phyloP scores from a whole-genome alignment of 2,329 filamentous ascomycete species.

The Daldinia sp. region DNA sequence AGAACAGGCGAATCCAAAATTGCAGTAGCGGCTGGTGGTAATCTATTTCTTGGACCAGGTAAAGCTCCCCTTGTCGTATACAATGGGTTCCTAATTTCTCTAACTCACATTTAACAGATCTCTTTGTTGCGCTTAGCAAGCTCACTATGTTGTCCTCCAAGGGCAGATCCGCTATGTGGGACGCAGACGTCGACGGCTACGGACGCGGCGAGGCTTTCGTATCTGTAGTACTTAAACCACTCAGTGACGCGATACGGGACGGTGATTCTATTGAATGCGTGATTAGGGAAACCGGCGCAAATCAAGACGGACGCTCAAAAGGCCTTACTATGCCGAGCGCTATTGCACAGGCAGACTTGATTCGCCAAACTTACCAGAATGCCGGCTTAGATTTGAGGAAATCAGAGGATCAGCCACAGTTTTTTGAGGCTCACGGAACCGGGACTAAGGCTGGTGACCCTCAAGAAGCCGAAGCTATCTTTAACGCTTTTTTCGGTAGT shows the following conservation, averaged over 20 bases:
- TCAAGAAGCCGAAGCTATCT: conserved; percentile 38
- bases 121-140: not conserved
- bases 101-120: not conserved
- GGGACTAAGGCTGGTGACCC: conserved; percentile 40
- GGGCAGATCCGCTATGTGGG: conserved; percentile 34
- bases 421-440: conserved; percentile 41
- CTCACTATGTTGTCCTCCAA: conserved; percentile 33
- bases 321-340: conserved; percentile 36
- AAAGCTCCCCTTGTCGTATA: not conserved
- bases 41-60: not conserved
- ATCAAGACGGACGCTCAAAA: conserved; percentile 30
- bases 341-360: conserved; percentile 33
- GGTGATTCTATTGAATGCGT: conserved; percentile 38
- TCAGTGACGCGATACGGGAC: conserved; percentile 50
- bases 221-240: conserved; percentile 53
- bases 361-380: conserved; percentile 29
- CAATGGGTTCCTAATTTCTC: not conserved
- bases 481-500: not conserved
- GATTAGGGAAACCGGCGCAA: conserved; percentile 9
- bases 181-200: conserved; percentile 37
- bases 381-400: conserved; percentile 29
- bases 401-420: conserved; percentile 22
- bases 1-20: not conserved
- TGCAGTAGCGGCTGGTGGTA: conserved; percentile 1
- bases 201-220: conserved; percentile 39